Base-by-base conservation (phyloP, 495 filamentous ascomycete species). In the Hypoxylon subgilvum region DNA sequence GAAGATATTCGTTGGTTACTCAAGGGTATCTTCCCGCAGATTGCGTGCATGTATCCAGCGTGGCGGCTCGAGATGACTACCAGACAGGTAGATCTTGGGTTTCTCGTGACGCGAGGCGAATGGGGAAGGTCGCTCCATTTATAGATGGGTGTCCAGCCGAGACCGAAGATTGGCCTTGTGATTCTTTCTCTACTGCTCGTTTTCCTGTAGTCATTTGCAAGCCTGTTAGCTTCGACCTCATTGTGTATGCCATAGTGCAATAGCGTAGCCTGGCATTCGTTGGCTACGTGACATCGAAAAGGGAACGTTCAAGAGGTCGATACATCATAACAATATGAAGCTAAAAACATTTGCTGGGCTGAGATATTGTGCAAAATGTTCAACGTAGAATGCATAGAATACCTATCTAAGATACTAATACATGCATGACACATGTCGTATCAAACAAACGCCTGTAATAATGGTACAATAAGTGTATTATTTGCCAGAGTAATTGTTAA, bases 11-110 rank as follows among this genome's bases (percentile, higher is more conserved):
- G 10, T 42, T 6, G 12, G 23, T 34, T 21, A 18, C 17, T 30
- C 25, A 57, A 12, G 27, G 27, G 25, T 48, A 22, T 63, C 42
- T 57, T 34, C 50, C 31, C 48, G 39, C 31, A 46, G 18, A 64
- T 64, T 59, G 50, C 49, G 54, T 52, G 61, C 61, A 64, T 58
- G 13, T 59, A 55, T 51, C 54, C 54, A 64, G 48, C 61, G 6
- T 30, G 49, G 49, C 54, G 54, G 61, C 43, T 64, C 49, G 54
- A 48, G 42, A 25, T 54, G 42, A 41, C 42, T 21, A n/a, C n/a
- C n/a, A n/a, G n/a, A n/a, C n/a, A 39, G 12, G 23, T 28, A 49
- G 28, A 57, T 31, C 47, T 39, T 48, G 43, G 18, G 18, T 49
- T 39, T 35, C 14, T 57, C 32, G 32, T 53, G 42, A 49, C 30